A percentile compares a stretch with the other conserved stretches of the same genome.
phyloP scores from a whole-genome alignment of 306 rosid species.

The Quercus agrifolia region DNA sequence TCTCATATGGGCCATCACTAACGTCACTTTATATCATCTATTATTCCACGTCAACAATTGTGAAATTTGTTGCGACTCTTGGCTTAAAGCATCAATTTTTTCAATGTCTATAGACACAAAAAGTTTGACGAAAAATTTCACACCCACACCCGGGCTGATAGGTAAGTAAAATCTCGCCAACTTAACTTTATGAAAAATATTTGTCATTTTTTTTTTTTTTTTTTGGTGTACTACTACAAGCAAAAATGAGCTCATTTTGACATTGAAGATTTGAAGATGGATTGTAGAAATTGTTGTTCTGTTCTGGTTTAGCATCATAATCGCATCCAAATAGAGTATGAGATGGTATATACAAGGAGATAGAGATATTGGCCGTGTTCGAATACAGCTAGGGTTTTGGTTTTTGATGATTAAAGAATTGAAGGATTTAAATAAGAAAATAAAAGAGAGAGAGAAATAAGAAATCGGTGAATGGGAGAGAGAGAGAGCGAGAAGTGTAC shows the following conservation, averaged over 20 bases:
- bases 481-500: slow-evolving; percentile 20
- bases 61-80: too few species aligned
- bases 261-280: not conserved
- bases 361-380: not conserved
- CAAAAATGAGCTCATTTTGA: not conserved
- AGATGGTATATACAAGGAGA: not conserved
- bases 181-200: too few species aligned
- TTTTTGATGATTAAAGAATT: not conserved
- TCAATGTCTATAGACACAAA: too few species aligned
- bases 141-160: too few species aligned
- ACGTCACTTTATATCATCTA: too few species aligned
- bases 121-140: too few species aligned
- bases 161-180: too few species aligned
- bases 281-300: not conserved
- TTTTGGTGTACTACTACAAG: too few species aligned
- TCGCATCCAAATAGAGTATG: not conserved
- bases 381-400: slow-evolving; percentile 36
- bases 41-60: too few species aligned
- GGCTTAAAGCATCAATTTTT: too few species aligned
- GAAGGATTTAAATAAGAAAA: not conserved
- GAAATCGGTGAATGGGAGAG: not conserved
- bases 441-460: not conserved
- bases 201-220: too few species aligned
- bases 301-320: not conserved
- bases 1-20: too few species aligned